These are phyloP conservation scores for Magnaporthales sp. DNA, from an alignment of 2,329 filamentous ascomycete genomes.

Conservation along the genomic window DNA sequence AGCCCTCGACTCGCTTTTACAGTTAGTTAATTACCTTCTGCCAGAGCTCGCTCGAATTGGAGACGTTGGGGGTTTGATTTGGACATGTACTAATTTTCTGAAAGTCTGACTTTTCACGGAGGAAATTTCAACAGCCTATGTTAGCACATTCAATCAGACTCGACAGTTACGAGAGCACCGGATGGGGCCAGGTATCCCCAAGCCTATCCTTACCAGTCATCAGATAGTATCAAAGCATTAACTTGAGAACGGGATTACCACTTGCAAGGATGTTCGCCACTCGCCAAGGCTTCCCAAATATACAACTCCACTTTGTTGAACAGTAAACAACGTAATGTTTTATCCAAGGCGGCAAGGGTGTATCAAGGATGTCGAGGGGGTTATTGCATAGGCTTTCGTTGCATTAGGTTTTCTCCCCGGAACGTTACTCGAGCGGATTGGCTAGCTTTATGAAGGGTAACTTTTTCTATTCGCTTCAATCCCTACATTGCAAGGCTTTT, in stretches of 20 bases:
- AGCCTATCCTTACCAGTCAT: not conserved
- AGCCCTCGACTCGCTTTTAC: not conserved
- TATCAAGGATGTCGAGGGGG: not conserved
- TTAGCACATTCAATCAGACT: not conserved
- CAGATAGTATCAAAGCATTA: not conserved
- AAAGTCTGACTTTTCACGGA: not conserved
- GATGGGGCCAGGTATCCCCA: not conserved
- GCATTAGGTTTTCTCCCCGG: not conserved
- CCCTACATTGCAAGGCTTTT: constrained; percentile 43
- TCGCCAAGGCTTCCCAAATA: not conserved
- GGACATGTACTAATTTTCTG: not conserved
- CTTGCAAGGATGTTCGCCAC: not conserved
- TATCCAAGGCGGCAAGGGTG: not conserved
- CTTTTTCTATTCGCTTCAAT: not conserved
- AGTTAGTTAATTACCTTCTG: not conserved
- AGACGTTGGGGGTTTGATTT: not conserved
- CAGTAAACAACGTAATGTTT: not conserved
- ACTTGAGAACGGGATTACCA: not conserved
- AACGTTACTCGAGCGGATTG: not conserved
- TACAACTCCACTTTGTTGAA: not conserved
- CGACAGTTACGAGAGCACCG: not conserved
- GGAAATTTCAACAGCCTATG: not conserved
- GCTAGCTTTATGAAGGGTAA: not conserved
- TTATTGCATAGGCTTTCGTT: not conserved
- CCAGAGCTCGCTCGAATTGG: not conserved